A percentile compares a stretch with the other conserved stretches of the same genome.
Evolutionary conservation across 805 yeast species (phyloP).

Genomic region (Maudiozyma pseudohumilis): DNA sequence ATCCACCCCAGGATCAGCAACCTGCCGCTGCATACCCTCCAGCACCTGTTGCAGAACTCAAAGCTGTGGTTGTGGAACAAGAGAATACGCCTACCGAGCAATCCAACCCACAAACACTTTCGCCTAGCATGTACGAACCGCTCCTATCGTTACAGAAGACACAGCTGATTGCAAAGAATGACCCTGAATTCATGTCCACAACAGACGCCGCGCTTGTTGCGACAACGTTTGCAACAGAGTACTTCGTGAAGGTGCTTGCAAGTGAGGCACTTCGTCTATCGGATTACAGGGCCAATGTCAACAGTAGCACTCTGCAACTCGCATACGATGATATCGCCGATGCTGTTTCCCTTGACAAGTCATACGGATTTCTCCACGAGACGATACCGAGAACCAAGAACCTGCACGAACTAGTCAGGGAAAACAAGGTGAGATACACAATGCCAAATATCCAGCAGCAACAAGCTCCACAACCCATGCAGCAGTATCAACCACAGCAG

Average conservation of each 20-base stretch:
- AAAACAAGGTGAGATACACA: conserved; percentile 21
- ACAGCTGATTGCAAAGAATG: conserved; percentile 22
- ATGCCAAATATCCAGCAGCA: neutral
- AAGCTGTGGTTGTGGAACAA: no score
- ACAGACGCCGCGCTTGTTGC: conserved; percentile 18
- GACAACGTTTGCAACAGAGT: conserved; percentile 21
- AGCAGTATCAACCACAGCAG: neutral
- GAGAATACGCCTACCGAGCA: no score
- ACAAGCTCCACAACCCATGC: no score
- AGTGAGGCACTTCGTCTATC: conserved; percentile 14
- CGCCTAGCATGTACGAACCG: neutral
- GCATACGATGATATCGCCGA: conserved; percentile 20
- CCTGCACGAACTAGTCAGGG: conserved; percentile 16
- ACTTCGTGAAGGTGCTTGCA: conserved; percentile 16
- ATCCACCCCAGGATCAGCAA: no score
- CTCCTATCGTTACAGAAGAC: conserved; percentile 16
- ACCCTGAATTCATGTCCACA: conserved; percentile 20
- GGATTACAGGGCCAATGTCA: conserved; percentile 2
- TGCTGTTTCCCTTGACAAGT: conserved; percentile 12
- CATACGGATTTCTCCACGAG: conserved; percentile 19
- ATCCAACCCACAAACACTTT: neutral
- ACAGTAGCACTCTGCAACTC: conserved; percentile 5
- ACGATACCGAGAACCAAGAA: conserved; percentile 20
- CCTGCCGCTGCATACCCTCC: no score
- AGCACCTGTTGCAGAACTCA: no score